These are phyloP conservation scores for Scheffersomyces titani DNA, from an alignment of 1,139 yeast genomes.

Conservation along the genomic window DNA sequence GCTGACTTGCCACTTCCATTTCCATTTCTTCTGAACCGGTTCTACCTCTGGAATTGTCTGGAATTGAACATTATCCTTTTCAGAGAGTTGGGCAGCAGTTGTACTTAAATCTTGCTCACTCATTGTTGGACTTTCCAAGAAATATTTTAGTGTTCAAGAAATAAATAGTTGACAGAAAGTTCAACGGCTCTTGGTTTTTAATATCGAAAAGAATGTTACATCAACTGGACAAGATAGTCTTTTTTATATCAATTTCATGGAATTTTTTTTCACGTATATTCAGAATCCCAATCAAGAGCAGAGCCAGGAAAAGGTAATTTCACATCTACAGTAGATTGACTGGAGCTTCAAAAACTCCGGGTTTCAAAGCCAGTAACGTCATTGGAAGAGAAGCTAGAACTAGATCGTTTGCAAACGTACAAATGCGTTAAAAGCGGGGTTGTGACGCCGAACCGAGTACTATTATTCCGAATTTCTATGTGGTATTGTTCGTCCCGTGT, in stretches of 20 bases:
- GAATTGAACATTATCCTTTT: background rate
- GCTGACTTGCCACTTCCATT: conserved; percentile 29
- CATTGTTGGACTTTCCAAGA: background rate
- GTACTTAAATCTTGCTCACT: background rate
- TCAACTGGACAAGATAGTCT: background rate
- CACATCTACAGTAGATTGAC: background rate
- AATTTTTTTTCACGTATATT: too few species aligned
- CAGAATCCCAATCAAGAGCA: too few species aligned
- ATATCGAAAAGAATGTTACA: background rate
- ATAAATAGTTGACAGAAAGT: background rate
- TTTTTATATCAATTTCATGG: background rate
- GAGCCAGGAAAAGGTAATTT: too few species aligned
- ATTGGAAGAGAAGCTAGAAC: background rate
- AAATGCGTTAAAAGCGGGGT: background rate
- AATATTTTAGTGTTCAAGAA: background rate
- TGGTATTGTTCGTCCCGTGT: background rate
- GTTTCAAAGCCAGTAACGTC: background rate
- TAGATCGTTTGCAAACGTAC: background rate
- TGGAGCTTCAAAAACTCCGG: background rate
- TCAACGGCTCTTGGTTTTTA: background rate
- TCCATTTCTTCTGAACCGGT: conserved; percentile 2
- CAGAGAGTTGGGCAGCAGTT: background rate
- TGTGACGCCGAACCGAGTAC: background rate
- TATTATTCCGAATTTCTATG: background rate
- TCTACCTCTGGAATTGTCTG: background rate